phyloP scores from a whole-genome alignment of 169 alveolate genomes.

The Cardiosporidium cionae region DNA sequence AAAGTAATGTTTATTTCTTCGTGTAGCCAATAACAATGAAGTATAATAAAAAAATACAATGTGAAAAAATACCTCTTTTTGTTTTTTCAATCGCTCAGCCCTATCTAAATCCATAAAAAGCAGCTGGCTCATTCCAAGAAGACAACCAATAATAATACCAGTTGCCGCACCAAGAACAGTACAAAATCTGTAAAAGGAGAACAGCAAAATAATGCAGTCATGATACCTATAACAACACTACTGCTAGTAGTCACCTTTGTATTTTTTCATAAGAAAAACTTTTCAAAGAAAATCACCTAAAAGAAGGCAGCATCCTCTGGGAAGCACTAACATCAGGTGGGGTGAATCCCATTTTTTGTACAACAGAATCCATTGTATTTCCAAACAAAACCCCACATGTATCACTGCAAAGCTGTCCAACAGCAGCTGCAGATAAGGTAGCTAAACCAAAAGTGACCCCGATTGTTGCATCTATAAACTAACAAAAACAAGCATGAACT shows the following conservation, averaged over 20 bases:
- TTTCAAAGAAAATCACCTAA: too few species aligned
- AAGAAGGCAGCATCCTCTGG: too few species aligned
- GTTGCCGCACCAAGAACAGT: slow-evolving; percentile 19
- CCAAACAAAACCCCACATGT: slow-evolving; percentile 35
- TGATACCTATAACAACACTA: too few species aligned
- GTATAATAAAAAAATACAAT: not conserved
- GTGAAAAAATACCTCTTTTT: not conserved
- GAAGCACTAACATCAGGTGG: too few species aligned
- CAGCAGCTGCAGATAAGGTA: slow-evolving; percentile 40
- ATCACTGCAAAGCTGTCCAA: slow-evolving; percentile 42
- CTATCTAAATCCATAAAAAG: slow-evolving; percentile 28
- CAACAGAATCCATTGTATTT: slow-evolving; percentile 16
- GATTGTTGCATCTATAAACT: slow-evolving; percentile 15
- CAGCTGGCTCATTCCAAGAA: slow-evolving; percentile 26
- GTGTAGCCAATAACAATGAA: not conserved
- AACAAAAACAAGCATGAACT: too few species aligned
- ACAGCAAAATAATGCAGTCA: too few species aligned
- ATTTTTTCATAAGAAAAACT: too few species aligned
- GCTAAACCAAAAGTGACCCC: slow-evolving; percentile 35
- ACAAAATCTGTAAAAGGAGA: too few species aligned
- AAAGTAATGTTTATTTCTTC: not conserved
- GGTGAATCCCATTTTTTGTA: too few species aligned
- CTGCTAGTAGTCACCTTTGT: too few species aligned
- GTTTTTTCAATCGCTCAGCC: slow-evolving; percentile 29
- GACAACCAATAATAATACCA: slow-evolving; percentile 27